Conservation (phyloP, 768 basidiomycete species). For the Lactarius psammicola region DNA sequence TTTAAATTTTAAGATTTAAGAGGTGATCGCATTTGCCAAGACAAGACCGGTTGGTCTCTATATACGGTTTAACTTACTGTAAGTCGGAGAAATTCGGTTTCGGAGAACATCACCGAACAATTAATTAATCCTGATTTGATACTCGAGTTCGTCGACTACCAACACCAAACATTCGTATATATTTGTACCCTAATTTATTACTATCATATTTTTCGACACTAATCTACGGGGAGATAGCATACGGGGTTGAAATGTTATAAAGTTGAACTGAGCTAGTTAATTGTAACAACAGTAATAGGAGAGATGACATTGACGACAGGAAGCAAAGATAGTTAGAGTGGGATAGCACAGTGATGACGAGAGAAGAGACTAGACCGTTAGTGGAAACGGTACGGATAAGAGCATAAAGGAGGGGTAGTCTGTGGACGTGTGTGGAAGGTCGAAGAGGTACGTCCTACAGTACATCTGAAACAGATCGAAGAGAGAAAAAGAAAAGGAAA, state of each 20-base stretch:
- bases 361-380: constrained; percentile 2
- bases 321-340: constrained; percentile 25
- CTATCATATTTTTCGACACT: constrained; percentile 13
- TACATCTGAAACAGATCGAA: constrained; percentile 14
- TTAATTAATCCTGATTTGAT: neutral
- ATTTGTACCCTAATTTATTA: constrained; percentile 5
- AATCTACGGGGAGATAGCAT: constrained; percentile 14
- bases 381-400: constrained; percentile 2
- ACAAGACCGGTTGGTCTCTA: no score
- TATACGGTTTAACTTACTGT: neutral
- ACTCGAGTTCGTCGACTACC: neutral
- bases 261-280: constrained; percentile 18
- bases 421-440: constrained; percentile 13
- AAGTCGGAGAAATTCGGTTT: neutral
- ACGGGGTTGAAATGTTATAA: constrained; percentile 15
- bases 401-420: constrained; percentile 17
- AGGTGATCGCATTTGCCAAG: neutral
- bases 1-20: neutral
- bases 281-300: constrained; percentile 24
- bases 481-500: neutral
- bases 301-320: constrained; percentile 26
- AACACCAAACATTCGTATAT: neutral
- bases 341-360: constrained; percentile 23
- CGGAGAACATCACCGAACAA: neutral
- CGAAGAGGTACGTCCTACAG: constrained; percentile 2